Evolutionary conservation across 768 basidiomycete genomes (phyloP).

Genomic region (Auricularia heimuer): DNA sequence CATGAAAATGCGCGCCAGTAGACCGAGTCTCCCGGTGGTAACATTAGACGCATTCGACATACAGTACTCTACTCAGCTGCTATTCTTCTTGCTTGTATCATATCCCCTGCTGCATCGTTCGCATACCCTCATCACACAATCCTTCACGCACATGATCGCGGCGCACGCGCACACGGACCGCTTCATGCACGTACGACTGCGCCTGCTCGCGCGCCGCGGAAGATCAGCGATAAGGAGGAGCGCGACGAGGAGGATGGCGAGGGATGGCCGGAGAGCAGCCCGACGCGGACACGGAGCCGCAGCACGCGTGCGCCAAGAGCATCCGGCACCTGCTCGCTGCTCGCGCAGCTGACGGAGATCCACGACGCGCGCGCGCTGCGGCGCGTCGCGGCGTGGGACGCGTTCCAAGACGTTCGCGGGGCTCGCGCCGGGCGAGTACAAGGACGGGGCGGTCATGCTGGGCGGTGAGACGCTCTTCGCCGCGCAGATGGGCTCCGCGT

Average conservation of each 20-base stretch:
- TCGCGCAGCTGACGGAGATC: conserved; percentile 66
- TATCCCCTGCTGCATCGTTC: too few species aligned
- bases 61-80: too few species aligned
- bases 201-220: conserved; percentile 62
- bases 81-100: too few species aligned
- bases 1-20: too few species aligned
- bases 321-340: conserved; percentile 44
- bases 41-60: too few species aligned
- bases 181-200: too few species aligned
- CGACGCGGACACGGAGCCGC: conserved; percentile 36
- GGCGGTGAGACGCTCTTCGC: conserved; percentile 65
- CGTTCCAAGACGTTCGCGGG: conserved; percentile 64
- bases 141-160: too few species aligned
- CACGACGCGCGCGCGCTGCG: conserved; percentile 69
- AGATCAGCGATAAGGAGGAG: conserved; percentile 75
- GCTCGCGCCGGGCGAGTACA: conserved; percentile 53
- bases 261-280: conserved; percentile 20
- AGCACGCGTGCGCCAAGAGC: conserved; percentile 66
- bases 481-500: conserved; percentile 61
- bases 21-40: too few species aligned
- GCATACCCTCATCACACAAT: too few species aligned
- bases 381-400: conserved; percentile 78
- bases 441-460: conserved; percentile 25
- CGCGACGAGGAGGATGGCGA: conserved; percentile 56
- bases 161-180: too few species aligned